phyloP scores from a whole-genome alignment of 768 basidiomycete genomes.

The Naganishia kalamii region DNA sequence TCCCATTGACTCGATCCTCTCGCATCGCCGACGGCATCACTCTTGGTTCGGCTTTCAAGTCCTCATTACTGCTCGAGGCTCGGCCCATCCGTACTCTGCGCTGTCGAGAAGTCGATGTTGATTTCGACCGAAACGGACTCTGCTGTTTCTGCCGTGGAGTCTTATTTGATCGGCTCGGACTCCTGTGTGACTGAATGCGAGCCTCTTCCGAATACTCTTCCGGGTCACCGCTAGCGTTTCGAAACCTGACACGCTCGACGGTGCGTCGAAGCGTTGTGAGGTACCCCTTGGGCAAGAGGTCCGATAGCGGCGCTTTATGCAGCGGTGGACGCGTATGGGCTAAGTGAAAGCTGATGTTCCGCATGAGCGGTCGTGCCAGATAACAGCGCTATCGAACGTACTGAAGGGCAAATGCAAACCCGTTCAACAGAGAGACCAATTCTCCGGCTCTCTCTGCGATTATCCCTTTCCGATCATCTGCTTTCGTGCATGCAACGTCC shows the following conservation, averaged over 20 bases:
- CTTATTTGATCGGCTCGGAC: neutral
- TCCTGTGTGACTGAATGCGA: neutral
- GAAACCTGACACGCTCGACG: conserved; percentile 42
- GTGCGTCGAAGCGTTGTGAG: conserved; percentile 41
- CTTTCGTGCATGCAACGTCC: no score
- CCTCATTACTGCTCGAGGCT: neutral
- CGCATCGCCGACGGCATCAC: neutral
- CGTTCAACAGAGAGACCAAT: conserved; percentile 35
- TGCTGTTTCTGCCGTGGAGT: neutral
- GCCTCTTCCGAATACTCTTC: neutral
- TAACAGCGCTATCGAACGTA: conserved; percentile 21
- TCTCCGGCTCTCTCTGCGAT: conserved; percentile 34
- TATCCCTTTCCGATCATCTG: neutral
- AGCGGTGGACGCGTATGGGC: conserved; percentile 33
- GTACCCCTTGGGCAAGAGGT: conserved; percentile 41
- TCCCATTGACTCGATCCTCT: neutral
- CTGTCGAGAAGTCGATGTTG: neutral
- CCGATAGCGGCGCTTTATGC: conserved; percentile 40
- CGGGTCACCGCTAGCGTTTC: neutral
- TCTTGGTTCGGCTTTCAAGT: neutral
- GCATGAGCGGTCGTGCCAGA: neutral
- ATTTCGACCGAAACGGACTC: neutral
- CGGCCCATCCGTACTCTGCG: conserved; percentile 2
- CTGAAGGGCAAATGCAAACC: conserved; percentile 44
- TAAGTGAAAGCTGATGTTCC: conserved; percentile 39